Evolutionary conservation across 2,329 filamentous ascomycete genomes (phyloP).

Genomic region (Aspergillus versicolor): DNA sequence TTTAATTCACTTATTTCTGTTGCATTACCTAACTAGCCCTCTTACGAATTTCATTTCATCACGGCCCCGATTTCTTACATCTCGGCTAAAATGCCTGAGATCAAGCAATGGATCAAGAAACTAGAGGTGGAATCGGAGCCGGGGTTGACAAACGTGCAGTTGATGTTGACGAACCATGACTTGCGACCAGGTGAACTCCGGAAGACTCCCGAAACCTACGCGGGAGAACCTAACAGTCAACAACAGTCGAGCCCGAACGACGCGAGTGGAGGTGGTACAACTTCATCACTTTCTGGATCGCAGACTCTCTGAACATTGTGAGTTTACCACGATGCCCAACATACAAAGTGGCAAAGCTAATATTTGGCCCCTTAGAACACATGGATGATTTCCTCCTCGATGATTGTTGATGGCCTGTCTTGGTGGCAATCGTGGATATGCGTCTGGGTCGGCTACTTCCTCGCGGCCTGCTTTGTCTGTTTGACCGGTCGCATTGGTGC

Average conservation of each 20-base stretch:
- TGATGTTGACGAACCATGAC: slow-evolving; percentile 85
- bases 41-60: neutral
- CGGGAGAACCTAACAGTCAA: slow-evolving; percentile 23
- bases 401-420: slow-evolving; percentile 73
- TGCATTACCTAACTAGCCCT: neutral
- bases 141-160: slow-evolving; percentile 72
- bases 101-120: slow-evolving; percentile 49
- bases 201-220: neutral
- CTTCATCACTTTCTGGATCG: slow-evolving; percentile 85
- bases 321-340: slow-evolving; percentile 17
- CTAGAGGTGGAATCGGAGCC: slow-evolving; percentile 72
- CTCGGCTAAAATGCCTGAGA: slow-evolving; percentile 24
- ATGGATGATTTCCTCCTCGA: slow-evolving; percentile 88
- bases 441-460: slow-evolving; percentile 81
- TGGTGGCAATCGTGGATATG: slow-evolving; percentile 95
- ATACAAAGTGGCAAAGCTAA: neutral
- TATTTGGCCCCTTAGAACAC: slow-evolving; percentile 58
- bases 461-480: slow-evolving; percentile 73
- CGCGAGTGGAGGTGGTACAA: slow-evolving; percentile 86
- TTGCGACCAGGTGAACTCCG: slow-evolving; percentile 59
- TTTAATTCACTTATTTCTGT: neutral
- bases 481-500: slow-evolving; percentile 81
- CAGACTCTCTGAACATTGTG: slow-evolving; percentile 78
- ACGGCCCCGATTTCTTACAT: neutral
- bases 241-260: slow-evolving; percentile 71